Percentiles rank a stretch among this genome's conserved stretches.
Conservation (phyloP, 1,284 basidiomycete genomes). For the Trichosporon inkin region DNA sequence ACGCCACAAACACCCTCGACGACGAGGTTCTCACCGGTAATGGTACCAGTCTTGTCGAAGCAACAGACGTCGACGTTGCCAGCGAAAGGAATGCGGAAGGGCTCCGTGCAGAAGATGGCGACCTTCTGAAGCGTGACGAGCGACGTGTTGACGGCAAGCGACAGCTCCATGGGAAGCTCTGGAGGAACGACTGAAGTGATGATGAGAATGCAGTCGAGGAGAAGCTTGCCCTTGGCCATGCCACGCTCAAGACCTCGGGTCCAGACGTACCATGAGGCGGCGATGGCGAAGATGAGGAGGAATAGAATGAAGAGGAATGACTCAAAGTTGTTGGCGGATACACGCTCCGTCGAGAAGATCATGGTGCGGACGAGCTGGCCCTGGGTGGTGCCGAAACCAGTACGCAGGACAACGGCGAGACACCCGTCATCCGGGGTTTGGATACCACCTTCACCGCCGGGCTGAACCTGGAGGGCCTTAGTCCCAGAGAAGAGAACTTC, state of each 20-base stretch:
- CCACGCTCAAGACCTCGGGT: conserved; percentile 86
- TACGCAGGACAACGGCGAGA: conserved; percentile 82
- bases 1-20: conserved; percentile 86
- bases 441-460: conserved; percentile 40
- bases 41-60: conserved; percentile 96
- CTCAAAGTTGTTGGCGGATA: conserved; percentile 90
- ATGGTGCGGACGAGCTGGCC: conserved; percentile 93
- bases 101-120: conserved; percentile 95
- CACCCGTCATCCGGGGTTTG: conserved; percentile 77
- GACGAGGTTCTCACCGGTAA: conserved; percentile 91
- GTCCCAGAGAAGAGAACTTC: conserved; percentile 89
- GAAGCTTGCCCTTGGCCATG: conserved; percentile 84
- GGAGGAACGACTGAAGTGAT: conserved; percentile 94
- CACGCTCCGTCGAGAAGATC: conserved; percentile 93
- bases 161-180: conserved; percentile 92
- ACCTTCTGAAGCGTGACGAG: conserved; percentile 88
- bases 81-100: conserved; percentile 89
- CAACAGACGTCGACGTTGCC: conserved; percentile 94
- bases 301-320: conserved; percentile 94
- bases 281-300: conserved; percentile 90
- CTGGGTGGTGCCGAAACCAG: conserved; percentile 94
- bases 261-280: conserved; percentile 95
- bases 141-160: conserved; percentile 87
- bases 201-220: conserved; percentile 89
- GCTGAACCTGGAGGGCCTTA: conserved; percentile 77